phyloP scores from a whole-genome alignment of 192 early-diverging fungal genomes.

The Irineochytrium annulatum region DNA sequence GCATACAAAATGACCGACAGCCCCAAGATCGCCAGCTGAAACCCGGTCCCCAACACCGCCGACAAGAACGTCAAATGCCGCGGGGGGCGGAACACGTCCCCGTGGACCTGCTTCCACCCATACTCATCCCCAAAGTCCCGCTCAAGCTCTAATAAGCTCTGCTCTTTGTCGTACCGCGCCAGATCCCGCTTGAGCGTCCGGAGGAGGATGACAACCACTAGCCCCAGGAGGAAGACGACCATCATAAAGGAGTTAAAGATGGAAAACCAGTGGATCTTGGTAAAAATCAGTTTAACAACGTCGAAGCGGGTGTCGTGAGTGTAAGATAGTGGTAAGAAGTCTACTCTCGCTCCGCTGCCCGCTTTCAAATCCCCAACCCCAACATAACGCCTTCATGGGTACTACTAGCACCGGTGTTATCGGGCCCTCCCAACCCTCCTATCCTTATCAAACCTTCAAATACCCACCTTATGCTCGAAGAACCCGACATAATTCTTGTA shows the following conservation, averaged over 20 bases:
- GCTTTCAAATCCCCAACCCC: too few species aligned
- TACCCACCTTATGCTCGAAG: constrained; percentile 75
- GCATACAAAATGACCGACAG: constrained; percentile 34
- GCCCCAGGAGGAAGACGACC: constrained; percentile 84
- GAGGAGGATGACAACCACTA: constrained; percentile 86
- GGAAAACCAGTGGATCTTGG: constrained; percentile 87
- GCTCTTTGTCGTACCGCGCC: constrained; percentile 74
- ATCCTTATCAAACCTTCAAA: neutral
- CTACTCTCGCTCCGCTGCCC: too few species aligned
- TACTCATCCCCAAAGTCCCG: constrained; percentile 83
- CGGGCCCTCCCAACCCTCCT: too few species aligned
- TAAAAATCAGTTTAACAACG: neutral
- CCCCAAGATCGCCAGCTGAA: constrained; percentile 40
- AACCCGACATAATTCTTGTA: constrained; percentile 83
- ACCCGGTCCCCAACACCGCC: constrained; percentile 80
- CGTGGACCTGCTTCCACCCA: constrained; percentile 97
- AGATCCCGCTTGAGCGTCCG: constrained; percentile 89
- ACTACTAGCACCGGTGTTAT: too few species aligned
- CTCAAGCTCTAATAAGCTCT: constrained; percentile 37
- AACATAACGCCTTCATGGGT: too few species aligned
- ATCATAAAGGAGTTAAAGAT: constrained; percentile 92
- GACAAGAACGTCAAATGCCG: constrained; percentile 67
- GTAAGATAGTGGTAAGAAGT: too few species aligned
- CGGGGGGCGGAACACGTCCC: constrained; percentile 95
- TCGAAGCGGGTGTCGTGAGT: too few species aligned